phyloP scores from a whole-genome alignment of 768 basidiomycete genomes.

The Suillus luteus region DNA sequence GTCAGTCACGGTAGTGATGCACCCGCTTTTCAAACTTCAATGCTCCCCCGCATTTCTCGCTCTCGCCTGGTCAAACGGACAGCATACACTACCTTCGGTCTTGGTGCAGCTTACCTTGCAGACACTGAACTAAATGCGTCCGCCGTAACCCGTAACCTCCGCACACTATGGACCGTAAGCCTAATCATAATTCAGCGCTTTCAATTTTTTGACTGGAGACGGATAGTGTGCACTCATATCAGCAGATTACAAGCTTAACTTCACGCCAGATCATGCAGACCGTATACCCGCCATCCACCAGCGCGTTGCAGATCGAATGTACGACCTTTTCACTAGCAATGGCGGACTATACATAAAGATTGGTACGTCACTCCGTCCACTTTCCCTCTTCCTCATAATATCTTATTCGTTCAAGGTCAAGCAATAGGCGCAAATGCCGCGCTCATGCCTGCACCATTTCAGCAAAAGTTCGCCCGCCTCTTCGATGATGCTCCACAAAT shows the following conservation, averaged over 20 bases:
- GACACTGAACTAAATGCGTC: constrained; percentile 52
- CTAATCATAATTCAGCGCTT: constrained; percentile 6
- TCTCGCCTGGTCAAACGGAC: constrained; percentile 20
- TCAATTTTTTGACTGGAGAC: constrained; percentile 8
- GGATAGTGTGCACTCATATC: constrained; percentile 70
- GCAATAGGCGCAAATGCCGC: constrained; percentile 86
- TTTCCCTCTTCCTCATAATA: constrained; percentile 9
- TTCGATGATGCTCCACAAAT: constrained; percentile 92
- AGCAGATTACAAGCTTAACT: constrained; percentile 87
- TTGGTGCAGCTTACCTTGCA: constrained; percentile 37
- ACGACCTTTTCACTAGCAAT: constrained; percentile 76
- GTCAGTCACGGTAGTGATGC: background rate
- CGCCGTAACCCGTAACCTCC: constrained; percentile 46
- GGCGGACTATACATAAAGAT: constrained; percentile 88
- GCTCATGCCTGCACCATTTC: constrained; percentile 79
- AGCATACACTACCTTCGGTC: constrained; percentile 26
- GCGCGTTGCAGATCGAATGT: constrained; percentile 79
- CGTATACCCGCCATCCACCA: constrained; percentile 81
- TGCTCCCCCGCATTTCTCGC: constrained; percentile 3
- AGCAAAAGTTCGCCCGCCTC: constrained; percentile 76
- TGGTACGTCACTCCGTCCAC: constrained; percentile 40
- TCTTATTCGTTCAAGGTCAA: constrained; percentile 48
- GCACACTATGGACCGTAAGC: constrained; percentile 51
- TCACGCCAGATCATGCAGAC: constrained; percentile 68
- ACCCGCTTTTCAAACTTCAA: constrained; percentile 1